Conservation (phyloP, 2,329 filamentous ascomycete species). For the Dactylellina parvicollis region DNA sequence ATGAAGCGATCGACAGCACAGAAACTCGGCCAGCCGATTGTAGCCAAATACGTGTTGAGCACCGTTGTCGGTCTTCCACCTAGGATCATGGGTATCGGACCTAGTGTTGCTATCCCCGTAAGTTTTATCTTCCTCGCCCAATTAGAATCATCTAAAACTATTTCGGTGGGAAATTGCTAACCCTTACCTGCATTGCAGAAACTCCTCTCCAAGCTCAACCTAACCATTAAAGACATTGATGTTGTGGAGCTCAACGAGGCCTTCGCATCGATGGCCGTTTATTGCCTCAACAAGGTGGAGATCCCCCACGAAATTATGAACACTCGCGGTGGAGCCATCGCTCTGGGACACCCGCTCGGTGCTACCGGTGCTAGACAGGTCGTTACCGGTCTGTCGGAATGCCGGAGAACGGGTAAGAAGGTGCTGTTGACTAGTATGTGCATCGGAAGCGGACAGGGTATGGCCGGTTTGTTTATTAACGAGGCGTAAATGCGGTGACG, state of each 20-base stretch:
- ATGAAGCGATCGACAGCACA: slow-evolving; percentile 94
- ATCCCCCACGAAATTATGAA: slow-evolving; percentile 82
- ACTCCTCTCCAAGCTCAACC: slow-evolving; percentile 80
- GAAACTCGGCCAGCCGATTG: slow-evolving; percentile 85
- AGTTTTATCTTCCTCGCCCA: background rate
- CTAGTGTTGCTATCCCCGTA: slow-evolving; percentile 72
- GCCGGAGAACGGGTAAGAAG: slow-evolving; percentile 86
- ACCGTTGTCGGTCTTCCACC: slow-evolving; percentile 90
- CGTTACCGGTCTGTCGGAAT: slow-evolving; percentile 88
- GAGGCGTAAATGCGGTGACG: slow-evolving; percentile 61
- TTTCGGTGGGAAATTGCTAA: slow-evolving; percentile 64
- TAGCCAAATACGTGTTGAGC: slow-evolving; percentile 93
- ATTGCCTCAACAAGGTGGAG: slow-evolving; percentile 79
- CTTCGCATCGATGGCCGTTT: slow-evolving; percentile 97
- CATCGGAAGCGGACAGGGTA: slow-evolving; percentile 75
- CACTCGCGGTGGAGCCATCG: slow-evolving; percentile 81
- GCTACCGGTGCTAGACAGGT: slow-evolving; percentile 82
- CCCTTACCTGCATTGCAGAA: slow-evolving; percentile 65
- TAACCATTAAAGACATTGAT: slow-evolving; percentile 84
- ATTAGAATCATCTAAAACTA: slow-evolving; percentile 56
- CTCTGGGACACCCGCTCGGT: slow-evolving; percentile 83
- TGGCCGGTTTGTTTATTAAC: slow-evolving; percentile 74
- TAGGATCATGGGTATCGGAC: slow-evolving; percentile 95
- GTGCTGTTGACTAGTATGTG: slow-evolving; percentile 92
- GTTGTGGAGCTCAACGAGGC: slow-evolving; percentile 96